These are phyloP conservation scores for Crithidia sp. DNA, from an alignment of 208 protist species.

Conservation along the genomic window DNA sequence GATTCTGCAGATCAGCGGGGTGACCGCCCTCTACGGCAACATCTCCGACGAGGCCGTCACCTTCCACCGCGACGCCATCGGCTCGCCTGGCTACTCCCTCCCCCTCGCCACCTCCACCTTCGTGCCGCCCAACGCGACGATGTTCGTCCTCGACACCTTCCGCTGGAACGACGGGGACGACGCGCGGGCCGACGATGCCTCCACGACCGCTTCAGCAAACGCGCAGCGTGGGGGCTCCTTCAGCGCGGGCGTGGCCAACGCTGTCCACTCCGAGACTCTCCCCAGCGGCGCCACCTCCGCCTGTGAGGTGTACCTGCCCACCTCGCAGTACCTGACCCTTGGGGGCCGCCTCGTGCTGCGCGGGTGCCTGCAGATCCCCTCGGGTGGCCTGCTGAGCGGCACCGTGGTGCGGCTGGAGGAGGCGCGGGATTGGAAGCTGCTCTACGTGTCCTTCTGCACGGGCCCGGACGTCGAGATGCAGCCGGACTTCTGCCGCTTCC, in stretches of 20 bases:
- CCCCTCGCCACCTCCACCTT: constrained; percentile 37
- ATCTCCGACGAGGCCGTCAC: constrained; percentile 23
- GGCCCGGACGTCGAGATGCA: background rate
- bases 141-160: constrained; percentile 45
- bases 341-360: constrained; percentile 54
- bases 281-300: background rate
- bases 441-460: constrained; percentile 32
- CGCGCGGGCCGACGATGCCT: background rate
- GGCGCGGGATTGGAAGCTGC: constrained; percentile 34
- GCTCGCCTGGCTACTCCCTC: constrained; percentile 2
- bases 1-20: constrained; percentile 45
- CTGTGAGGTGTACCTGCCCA: constrained; percentile 39
- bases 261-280: background rate
- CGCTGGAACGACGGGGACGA: constrained; percentile 12
- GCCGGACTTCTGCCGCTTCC: constrained; percentile 30
- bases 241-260: constrained; percentile 5
- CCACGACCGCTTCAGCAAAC: background rate
- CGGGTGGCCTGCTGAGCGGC: constrained; percentile 49
- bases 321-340: constrained; percentile 46
- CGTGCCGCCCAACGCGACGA: constrained; percentile 36
- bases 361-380: constrained; percentile 49
- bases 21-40: constrained; percentile 51
- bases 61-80: constrained; percentile 13
- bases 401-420: constrained; percentile 35
- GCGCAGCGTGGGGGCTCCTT: background rate